Base-by-base conservation (phyloP, 1,284 basidiomycete species). In the Moniliella sp. region DNA sequence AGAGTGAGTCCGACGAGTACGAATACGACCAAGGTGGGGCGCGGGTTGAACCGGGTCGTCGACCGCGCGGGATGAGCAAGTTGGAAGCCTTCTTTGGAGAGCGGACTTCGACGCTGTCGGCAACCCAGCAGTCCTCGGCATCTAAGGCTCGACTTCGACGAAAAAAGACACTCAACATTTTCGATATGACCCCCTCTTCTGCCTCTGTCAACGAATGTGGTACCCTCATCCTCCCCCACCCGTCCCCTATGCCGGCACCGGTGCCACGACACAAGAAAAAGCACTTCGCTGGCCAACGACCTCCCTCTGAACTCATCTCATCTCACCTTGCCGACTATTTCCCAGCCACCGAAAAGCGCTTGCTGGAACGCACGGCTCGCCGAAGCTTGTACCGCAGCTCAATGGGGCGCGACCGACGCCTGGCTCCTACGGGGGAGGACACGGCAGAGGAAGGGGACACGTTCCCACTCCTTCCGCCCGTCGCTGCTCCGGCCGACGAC, bases 281-380 rank as follows among this genome's bases (percentile, higher is more conserved):
- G n/a, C 86, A 86, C 67, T 99, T 97, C 68, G 88, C 93, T 50
- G 91, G 88, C 7, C 88, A 94, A 54, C 77, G 91, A 28, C 91
- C 91, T n/a, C n/a, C 91, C 0, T 82, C 77, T 57, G 88, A 97
- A 61, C 72, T 97, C 45, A 97, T 97, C 64, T 82, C 84, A 18
- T 88, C 71, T n/a, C 84, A 97, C 57, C 62, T 97, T 27, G 75
- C 78, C 13, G 86, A 93, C 38, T 99, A 80, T 66, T 99, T 99
- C 72, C 91, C 88, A 1, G 71, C 72, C 38, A 77, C 82, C 1
- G 81, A 91, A 64, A 82, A 78, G 64, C 82, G 40, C 25, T 49
- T 54, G 5, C 37, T 58, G 28, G 49, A 53, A 36, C 40, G 48
- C 8, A 38, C 50, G 1, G 50, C 50, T 14, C 38, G 50, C 12